phyloP scores from a whole-genome alignment of 2,329 filamentous ascomycete species.

The Aureobasidium zeae region DNA sequence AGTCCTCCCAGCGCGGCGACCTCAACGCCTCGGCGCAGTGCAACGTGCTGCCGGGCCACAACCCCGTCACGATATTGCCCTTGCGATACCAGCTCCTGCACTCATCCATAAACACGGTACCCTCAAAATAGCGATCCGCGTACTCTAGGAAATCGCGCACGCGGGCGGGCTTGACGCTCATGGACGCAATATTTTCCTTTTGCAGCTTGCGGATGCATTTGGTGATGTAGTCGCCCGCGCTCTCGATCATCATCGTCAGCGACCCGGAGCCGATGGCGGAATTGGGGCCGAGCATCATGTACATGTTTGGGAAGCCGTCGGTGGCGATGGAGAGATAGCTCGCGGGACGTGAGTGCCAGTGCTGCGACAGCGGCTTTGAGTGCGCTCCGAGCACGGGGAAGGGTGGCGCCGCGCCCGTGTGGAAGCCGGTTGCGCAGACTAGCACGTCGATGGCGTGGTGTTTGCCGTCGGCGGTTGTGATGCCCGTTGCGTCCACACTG shows the following conservation, averaged over 20 bases:
- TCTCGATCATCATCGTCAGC: constrained; percentile 35
- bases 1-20: constrained; percentile 40
- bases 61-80: constrained; percentile 25
- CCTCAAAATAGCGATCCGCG: constrained; percentile 37
- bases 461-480: constrained; percentile 34
- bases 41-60: constrained; percentile 39
- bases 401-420: constrained; percentile 31
- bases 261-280: constrained; percentile 32
- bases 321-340: constrained; percentile 20
- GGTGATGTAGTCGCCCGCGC: constrained; percentile 30
- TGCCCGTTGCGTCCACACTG: constrained; percentile 30
- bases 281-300: constrained; percentile 37
- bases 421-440: constrained; percentile 34
- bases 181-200: constrained; percentile 34
- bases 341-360: constrained; percentile 29
- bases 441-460: constrained; percentile 34
- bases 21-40: constrained; percentile 43
- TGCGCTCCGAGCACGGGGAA: constrained; percentile 30
- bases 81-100: constrained; percentile 39
- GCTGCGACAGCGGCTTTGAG: constrained; percentile 25
- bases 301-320: constrained; percentile 30
- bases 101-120: constrained; percentile 38
- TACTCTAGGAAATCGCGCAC: constrained; percentile 43
- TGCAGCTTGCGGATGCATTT: constrained; percentile 19
- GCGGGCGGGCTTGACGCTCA: constrained; percentile 38